Base-by-base conservation (phyloP, 2,329 filamentous ascomycete genomes). In the Hymenoscyphus salicellus region DNA sequence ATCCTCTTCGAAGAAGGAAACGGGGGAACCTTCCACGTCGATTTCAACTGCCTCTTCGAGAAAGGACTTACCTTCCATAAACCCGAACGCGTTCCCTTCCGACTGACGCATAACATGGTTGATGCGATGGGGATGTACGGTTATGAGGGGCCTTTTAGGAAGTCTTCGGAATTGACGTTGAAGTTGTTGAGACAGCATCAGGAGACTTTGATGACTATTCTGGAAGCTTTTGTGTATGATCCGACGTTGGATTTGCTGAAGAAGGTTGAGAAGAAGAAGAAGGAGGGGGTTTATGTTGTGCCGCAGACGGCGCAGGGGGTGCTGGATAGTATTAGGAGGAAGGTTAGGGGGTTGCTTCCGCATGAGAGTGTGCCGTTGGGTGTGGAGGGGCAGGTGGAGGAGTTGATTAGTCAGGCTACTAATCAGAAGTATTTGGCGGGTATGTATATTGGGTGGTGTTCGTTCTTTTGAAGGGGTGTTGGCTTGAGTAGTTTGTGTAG, bases 21-120 rank as follows among this genome's bases (percentile, higher is more conserved):
- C 69, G 95, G 96, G 55, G 94, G 94, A 60, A 88, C 96, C 2
- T 91, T 99, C 78, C 95, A 99, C 78, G 96, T 99, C 56, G 95
- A 99, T 79, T 99, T 99, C 83, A 99, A 99, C 79, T 99, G 96
- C 77, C 87, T 99, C 4, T 99, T 99, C 76, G 96, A 99, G 81
- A 99, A 99, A 75, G 95, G 95, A 1, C 85, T 94, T 49, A 97
- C 93, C 0, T 98, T 99, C 75, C 89, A 93, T 68, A 96, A 96
- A 77, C 94, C 95, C 0, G 95, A 99, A 78, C 83, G 90, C 33
- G 95, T 99, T 1, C 96, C 95, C 1, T 99, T 99, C 82, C 90
- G 96, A 17, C 83, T 99, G 52, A 99, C 95, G 3, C 94, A 97
- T 82, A 99, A 99, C 78, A 98, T 99, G 94, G 87, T 96, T 41